These are phyloP conservation scores for Rhododendron griersonianum DNA, from an alignment of 148 eudicot species.

Conservation along the genomic window DNA sequence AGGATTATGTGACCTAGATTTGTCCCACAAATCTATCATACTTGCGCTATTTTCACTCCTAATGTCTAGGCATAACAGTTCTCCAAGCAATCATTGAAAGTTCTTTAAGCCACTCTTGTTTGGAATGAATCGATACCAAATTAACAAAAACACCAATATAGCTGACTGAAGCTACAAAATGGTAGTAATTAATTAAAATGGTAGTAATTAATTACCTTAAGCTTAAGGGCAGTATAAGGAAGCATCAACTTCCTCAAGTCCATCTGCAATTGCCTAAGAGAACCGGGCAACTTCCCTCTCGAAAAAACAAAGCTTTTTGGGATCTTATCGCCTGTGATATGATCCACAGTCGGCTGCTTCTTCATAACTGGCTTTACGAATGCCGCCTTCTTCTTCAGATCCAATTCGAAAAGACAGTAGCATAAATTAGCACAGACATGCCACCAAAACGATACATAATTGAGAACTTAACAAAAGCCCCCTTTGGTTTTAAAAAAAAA, in stretches of 20 bases:
- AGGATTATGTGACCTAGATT: background rate
- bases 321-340: slow-evolving; percentile 75
- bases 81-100: background rate
- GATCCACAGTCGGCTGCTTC: slow-evolving; percentile 20
- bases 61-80: background rate
- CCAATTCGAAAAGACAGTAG: background rate
- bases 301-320: slow-evolving; percentile 80
- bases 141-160: background rate
- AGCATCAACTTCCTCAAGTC: slow-evolving; percentile 90
- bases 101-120: background rate
- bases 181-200: background rate
- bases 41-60: background rate
- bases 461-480: background rate
- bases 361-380: background rate
- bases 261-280: slow-evolving; percentile 55
- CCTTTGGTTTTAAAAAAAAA: background rate
- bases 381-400: slow-evolving; percentile 1
- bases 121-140: too few species aligned
- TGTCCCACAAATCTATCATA: background rate
- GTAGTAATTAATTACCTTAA: slow-evolving; percentile 41
- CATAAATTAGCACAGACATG: background rate
- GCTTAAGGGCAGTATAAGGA: slow-evolving; percentile 83
- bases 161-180: background rate
- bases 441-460: background rate
- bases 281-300: slow-evolving; percentile 54